Evolutionary conservation across 495 filamentous ascomycete genomes (phyloP), one percentile per base, ranked within the genome.

Genomic region (Aspergillus homomorphus): DNA sequence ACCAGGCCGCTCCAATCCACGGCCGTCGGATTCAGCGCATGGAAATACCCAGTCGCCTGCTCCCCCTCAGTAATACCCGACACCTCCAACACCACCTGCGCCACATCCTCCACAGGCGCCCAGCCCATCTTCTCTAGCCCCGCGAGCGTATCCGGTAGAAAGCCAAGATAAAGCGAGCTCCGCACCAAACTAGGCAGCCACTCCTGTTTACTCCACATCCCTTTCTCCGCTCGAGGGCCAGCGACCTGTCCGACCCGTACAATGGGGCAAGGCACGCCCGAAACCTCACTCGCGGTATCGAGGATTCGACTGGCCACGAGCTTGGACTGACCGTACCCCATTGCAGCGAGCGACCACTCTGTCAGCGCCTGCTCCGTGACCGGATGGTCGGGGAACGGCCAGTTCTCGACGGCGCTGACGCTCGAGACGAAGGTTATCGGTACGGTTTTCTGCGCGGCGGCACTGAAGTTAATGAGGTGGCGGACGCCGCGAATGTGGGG

Each of bases 191-290:
- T 69, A 0, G 72, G 69, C 19, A 74, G 42, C 71, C 73, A 78
- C 45, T 78, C 73, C 0, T 49, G 21, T 26, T 60, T 56, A 43
- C 71, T 78, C 75, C 73, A 78, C 0, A 56, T 44, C 1, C 73
- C 69, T 6, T 50, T 21, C 9, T 22, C 22, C 0, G 26, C 45
- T 7, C 57, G 41, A 3, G 83, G 73, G 0, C 85, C 84, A 0
- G 66, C 78, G 44, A 87, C 76, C 61, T 87, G 84, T 0, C 84
- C 84, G 1, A 86, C 75, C 0, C 85, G 77, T 33, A 77, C 68
- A 4, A 84, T 66, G 1, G 67, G 69, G 5, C 66, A 64, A 0
- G 71, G 69, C 0, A 85, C 69, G 15, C 67, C 69, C 0, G 66
- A 2, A 48, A 58, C 21, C 67, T 61, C 2, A 59, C 67, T 55